Evolutionary conservation across 306 rosid genomes (phyloP).

Genomic region (Alnus glutinosa): DNA sequence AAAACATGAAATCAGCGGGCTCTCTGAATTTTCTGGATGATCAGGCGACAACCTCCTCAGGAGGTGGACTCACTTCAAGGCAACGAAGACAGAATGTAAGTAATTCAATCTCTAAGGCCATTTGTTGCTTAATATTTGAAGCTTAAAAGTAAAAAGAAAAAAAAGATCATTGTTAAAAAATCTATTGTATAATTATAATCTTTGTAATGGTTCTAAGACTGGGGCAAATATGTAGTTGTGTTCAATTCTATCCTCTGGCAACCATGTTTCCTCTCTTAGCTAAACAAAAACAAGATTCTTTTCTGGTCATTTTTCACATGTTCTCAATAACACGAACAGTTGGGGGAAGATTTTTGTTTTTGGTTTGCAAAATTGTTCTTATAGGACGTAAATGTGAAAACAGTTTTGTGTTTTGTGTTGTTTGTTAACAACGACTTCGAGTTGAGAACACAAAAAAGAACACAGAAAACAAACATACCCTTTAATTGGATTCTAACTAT

Average conservation of each 20-base stretch:
- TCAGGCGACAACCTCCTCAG: background rate
- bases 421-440: too few relatives aligned
- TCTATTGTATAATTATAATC: background rate
- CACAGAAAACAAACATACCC: too few relatives aligned
- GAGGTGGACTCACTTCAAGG: slow-evolving; percentile 25
- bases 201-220: background rate
- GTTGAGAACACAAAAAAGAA: too few relatives aligned
- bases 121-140: too few relatives aligned
- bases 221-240: background rate
- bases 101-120: background rate
- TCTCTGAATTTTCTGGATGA: slow-evolving; percentile 58
- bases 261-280: background rate
- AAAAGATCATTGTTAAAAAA: background rate
- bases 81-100: slow-evolving; percentile 55
- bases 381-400: too few relatives aligned
- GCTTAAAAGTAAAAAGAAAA: background rate
- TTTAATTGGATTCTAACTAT: background rate
- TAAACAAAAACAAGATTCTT: background rate
- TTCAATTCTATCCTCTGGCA: background rate
- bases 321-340: background rate
- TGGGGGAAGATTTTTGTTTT: background rate
- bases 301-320: background rate
- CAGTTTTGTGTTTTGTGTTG: too few relatives aligned
- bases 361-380: too few relatives aligned
- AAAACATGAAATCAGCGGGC: slow-evolving; percentile 35